Conservation (phyloP, 306 rosid genomes). For the Sophora flavescens region DNA sequence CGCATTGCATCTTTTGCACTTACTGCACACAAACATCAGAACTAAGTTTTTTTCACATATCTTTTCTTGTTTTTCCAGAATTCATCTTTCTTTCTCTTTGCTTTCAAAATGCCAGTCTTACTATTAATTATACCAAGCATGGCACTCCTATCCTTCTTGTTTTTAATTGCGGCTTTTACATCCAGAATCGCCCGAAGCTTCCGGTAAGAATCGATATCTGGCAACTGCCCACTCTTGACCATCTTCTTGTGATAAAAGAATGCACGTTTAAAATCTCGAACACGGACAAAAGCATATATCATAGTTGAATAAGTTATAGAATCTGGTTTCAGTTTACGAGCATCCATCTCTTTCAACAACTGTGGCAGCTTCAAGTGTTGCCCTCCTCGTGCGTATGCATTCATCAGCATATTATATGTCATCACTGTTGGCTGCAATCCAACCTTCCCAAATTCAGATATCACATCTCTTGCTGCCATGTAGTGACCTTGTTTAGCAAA, state of each 20-base stretch:
- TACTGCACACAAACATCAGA: conserved; percentile 32
- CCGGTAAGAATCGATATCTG: conserved; percentile 70
- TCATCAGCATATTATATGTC: conserved; percentile 89
- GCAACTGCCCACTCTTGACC: conserved; percentile 73
- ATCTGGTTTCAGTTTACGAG: conserved; percentile 77
- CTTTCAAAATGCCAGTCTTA: conserved; percentile 64
- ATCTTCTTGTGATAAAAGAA: conserved; percentile 81
- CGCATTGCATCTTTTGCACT: conserved; percentile 21
- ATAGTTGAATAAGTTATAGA: conserved; percentile 83
- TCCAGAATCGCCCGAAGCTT: conserved; percentile 76
- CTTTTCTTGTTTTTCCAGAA: conserved; percentile 84
- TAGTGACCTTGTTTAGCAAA: conserved; percentile 91
- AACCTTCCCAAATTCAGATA: conserved; percentile 76
- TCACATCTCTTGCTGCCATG: conserved; percentile 80
- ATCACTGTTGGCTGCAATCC: conserved; percentile 80
- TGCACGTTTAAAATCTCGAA: conserved; percentile 76
- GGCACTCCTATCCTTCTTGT: conserved; percentile 75
- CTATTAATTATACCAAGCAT: conserved; percentile 66
- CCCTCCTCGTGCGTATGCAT: conserved; percentile 93
- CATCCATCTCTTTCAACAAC: conserved; percentile 79
- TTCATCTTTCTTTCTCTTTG: conserved; percentile 81
- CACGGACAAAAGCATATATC: conserved; percentile 79
- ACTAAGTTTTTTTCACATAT: conserved; percentile 42
- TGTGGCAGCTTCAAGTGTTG: conserved; percentile 78
- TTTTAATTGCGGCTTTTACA: conserved; percentile 64